These are phyloP conservation scores for Tolypocladium nubicola DNA, from an alignment of 2,329 filamentous ascomycete species.

Conservation along the genomic window DNA sequence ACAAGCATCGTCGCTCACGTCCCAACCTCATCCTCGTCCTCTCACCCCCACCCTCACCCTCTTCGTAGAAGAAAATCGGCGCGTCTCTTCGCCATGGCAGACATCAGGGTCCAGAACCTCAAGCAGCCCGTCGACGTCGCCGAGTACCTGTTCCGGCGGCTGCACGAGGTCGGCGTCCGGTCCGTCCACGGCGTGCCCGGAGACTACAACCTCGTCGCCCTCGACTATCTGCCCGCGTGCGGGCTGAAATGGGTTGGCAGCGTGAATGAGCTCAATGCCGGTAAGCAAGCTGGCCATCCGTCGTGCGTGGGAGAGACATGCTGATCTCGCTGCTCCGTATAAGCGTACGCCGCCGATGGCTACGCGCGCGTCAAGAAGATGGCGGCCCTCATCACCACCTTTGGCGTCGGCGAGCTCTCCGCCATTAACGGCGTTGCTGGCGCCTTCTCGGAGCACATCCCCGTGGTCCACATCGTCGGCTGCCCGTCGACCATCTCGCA, in stretches of 20 bases:
- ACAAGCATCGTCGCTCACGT: background rate
- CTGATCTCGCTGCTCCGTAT: slow-evolving; percentile 8
- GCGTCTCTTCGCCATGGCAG: slow-evolving; percentile 12
- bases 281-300: slow-evolving; percentile 24
- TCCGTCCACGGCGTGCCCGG: slow-evolving; percentile 61
- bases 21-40: no score
- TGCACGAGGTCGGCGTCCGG: slow-evolving; percentile 52
- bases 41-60: background rate
- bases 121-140: slow-evolving; percentile 47
- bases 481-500: slow-evolving; percentile 38
- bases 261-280: slow-evolving; percentile 64
- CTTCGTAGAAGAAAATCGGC: background rate
- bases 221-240: slow-evolving; percentile 53
- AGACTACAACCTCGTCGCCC: slow-evolving; percentile 60
- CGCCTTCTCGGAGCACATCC: slow-evolving; percentile 62
- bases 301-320: background rate
- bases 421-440: slow-evolving; percentile 65
- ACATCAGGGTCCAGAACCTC: slow-evolving; percentile 31
- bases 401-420: slow-evolving; percentile 65
- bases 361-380: slow-evolving; percentile 66
- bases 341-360: slow-evolving; percentile 69
- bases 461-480: slow-evolving; percentile 58
- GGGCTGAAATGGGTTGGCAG: slow-evolving; percentile 57
- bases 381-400: slow-evolving; percentile 61
- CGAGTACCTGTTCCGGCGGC: slow-evolving; percentile 56